Percentiles rank a stretch among this genome's conserved stretches.
These are phyloP conservation scores for Beauveria sp. DNA, from an alignment of 2,329 filamentous ascomycete genomes.

Conservation along the genomic window DNA sequence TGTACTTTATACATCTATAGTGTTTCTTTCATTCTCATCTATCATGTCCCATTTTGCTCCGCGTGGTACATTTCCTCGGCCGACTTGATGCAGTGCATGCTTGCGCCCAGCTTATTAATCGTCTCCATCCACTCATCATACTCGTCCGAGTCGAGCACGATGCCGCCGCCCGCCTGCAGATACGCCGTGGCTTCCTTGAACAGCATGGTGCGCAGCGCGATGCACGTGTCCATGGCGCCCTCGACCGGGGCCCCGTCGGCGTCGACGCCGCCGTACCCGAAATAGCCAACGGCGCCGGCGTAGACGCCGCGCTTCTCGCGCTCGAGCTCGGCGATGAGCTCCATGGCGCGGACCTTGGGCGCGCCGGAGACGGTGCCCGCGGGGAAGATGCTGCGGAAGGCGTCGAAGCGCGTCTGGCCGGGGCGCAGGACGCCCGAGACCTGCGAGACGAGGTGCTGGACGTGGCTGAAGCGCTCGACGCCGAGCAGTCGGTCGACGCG, in stretches of 20 bases:
- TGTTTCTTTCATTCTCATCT: neutral
- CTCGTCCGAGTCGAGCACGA: conserved; percentile 87
- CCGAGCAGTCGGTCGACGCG: conserved; percentile 92
- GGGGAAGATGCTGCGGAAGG: conserved; percentile 93
- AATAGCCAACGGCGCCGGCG: conserved; percentile 93
- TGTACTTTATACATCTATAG: no score
- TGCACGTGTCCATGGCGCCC: conserved; percentile 86
- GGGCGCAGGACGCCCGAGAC: conserved; percentile 82
- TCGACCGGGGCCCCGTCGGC: conserved; percentile 56
- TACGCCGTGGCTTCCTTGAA: conserved; percentile 88
- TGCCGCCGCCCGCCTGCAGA: conserved; percentile 82
- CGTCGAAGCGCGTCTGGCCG: conserved; percentile 85
- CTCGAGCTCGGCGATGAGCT: conserved; percentile 91
- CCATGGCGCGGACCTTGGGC: conserved; percentile 94
- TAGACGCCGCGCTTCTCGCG: conserved; percentile 91
- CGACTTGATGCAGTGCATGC: conserved; percentile 78
- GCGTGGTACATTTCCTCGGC: conserved; percentile 62
- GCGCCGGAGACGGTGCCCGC: conserved; percentile 93
- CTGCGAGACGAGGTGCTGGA: conserved; percentile 94
- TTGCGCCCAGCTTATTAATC: conserved; percentile 88
- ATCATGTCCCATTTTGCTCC: conserved; percentile 18
- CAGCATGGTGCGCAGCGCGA: conserved; percentile 83
- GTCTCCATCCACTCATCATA: conserved; percentile 94
- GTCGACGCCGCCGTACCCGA: conserved; percentile 73
- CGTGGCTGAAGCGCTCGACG: conserved; percentile 89